Evolutionary conservation across 768 basidiomycete species (phyloP), one percentile per base, ranked within the genome.

Genomic region (Lentinus tigrinus): DNA sequence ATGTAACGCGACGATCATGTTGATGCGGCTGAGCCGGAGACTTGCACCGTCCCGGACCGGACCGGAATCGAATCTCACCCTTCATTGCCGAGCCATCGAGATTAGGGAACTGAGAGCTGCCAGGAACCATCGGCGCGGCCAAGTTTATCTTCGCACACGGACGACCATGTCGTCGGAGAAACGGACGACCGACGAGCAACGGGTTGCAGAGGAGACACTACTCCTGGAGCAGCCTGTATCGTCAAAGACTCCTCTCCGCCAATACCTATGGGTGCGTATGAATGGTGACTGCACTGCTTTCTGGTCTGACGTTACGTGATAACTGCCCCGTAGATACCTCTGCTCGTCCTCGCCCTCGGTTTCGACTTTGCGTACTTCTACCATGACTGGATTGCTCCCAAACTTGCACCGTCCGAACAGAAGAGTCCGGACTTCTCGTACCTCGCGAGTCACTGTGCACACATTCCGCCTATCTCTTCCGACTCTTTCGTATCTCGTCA

Each of bases 401-500:
- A 13, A 16, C 21, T 19, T 13, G 21, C 11, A 1, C 16, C 13
- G 34, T 23, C 19, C 24, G n/a, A 6, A 14, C 16, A 31, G 7
- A 43, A n/a, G 1, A 23, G 27, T 6, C 57, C 64, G 10, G 61
- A 65, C 54, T 70, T 70, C 61, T 60, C 70, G 7, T 57, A 67
- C 50, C 63, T 72, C 5, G 69, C 70, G 16, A 58, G 66, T 19
- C 79, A 86, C 63, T 88, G 85, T 69, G 70, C 75, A 10, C 63
- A 77, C 54, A 70, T 78, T 19, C 63, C 75, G n/a, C 78, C 85
- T 9, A 85, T 89, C 61, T 58, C 64, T 19, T 47, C 68, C 2
- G 57, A 67, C 10, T 83, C 85, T 52, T 84, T 81, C 63, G 67
- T 75, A 23, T 68, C 68, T 28, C 80, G 87, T n/a, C 89, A 89